Evolutionary conservation across 441 rosid genomes (phyloP).

Genomic region (Corymbia citriodora): DNA sequence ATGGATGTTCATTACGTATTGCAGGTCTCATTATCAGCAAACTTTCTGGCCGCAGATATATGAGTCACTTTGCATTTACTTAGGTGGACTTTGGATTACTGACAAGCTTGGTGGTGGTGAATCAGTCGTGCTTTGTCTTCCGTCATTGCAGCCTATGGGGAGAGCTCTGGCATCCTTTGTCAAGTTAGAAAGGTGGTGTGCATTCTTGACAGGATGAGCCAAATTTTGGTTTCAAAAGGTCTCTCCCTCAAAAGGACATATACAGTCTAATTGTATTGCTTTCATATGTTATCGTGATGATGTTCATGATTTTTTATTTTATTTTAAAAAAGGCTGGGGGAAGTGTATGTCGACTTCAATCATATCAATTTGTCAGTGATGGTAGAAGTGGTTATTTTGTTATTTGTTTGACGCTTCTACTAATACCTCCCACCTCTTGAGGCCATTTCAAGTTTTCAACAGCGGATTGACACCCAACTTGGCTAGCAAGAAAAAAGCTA

Average conservation of each 20-base stretch:
- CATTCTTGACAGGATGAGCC: not conserved
- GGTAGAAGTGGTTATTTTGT: not conserved
- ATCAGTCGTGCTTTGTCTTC: not conserved
- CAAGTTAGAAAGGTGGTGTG: not conserved
- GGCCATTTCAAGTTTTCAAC: not conserved
- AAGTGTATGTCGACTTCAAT: not conserved
- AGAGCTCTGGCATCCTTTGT: not conserved
- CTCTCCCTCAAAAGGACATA: not conserved
- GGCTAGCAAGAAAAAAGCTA: not conserved
- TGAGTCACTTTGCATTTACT: constrained; percentile 11
- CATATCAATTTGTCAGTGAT: not conserved
- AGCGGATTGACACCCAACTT: not conserved
- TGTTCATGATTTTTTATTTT: not conserved
- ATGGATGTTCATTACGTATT: not conserved
- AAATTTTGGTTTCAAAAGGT: not conserved
- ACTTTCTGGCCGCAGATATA: constrained; percentile 80
- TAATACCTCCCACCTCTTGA: not conserved
- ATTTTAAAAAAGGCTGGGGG: not conserved
- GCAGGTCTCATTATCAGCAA: constrained; percentile 66
- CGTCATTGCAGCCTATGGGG: not conserved
- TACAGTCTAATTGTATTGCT: not conserved
- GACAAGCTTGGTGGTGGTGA: not conserved
- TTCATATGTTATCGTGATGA: not conserved
- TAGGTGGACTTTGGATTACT: not conserved
- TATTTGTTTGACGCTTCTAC: not conserved